These are phyloP conservation scores for Lachnellula arida DNA, from an alignment of 2,329 filamentous ascomycete genomes.

Conservation along the genomic window DNA sequence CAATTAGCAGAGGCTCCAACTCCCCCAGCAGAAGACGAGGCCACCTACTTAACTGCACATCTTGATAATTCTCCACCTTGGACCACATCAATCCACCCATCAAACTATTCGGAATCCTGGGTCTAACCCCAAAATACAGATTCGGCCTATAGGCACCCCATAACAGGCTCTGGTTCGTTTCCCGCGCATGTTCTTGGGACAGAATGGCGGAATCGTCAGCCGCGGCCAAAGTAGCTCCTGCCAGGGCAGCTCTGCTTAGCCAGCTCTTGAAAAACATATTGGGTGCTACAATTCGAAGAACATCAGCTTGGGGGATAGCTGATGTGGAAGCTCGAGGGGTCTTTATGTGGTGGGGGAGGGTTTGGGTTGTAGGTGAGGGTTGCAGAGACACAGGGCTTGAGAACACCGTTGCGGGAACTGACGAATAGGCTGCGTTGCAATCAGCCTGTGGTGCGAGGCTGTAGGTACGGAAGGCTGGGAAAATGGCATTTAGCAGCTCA, in stretches of 20 bases:
- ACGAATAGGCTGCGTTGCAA: constrained; percentile 10
- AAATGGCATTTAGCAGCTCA: not conserved
- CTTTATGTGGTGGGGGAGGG: not conserved
- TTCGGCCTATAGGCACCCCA: constrained; percentile 97
- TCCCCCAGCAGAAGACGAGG: not conserved
- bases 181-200: constrained; percentile 33
- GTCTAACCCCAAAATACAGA: constrained; percentile 86
- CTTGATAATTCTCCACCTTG: constrained; percentile 71
- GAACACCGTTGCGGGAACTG: constrained; percentile 27
- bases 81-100: constrained; percentile 85
- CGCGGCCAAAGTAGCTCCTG: constrained; percentile 18
- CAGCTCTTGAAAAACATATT: constrained; percentile 20
- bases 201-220: constrained; percentile 27
- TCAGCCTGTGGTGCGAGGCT: constrained; percentile 29
- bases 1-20: constrained; percentile 10
- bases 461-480: constrained; percentile 18
- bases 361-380: not conserved
- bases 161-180: constrained; percentile 76
- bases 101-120: constrained; percentile 75
- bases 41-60: constrained; percentile 68
- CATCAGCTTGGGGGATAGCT: constrained; percentile 10
- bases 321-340: constrained; percentile 12
- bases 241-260: constrained; percentile 8
- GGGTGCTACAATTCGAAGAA: constrained; percentile 12
- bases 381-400: constrained; percentile 10